Evolutionary conservation across 202 grass and related monocot genomes (phyloP), one percentile per base, ranked within the genome.

Genomic region (Zoysia matrella): DNA sequence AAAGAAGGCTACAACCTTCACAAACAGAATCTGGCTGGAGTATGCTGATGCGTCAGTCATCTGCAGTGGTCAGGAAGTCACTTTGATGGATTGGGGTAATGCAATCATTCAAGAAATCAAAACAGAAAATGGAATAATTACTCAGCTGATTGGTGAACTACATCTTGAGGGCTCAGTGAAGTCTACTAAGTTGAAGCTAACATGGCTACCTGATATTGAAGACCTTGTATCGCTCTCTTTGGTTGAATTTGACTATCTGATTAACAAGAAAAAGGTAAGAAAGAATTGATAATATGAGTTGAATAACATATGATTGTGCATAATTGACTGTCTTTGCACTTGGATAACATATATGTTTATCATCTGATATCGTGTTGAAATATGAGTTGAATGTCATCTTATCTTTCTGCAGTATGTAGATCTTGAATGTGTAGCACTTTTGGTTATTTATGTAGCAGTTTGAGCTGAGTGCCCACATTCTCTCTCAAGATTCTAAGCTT

Each of bases 41-140:
- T 88, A 86, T 77, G 75, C 65, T 79, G 95, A 98, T 90, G 92
- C 92, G 56, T 81, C 80, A 74, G 73, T 82, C 40, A 80, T 98
- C 48, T 80, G 63, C 41, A 82, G 79, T 13, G 84, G 92, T 30
- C 82, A 94, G 82, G 95, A 94, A 82, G 82, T 94, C 63, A 98
- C 95, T 78, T 78, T 98, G 71, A 98, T 94, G 95, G 95, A 98
- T 73, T 98, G 92, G 92, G 95, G 95, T 62, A 98, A 98, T 80
- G 67, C 92, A 60, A 93, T 98, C 47, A 80, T 94, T 22, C 91
- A 85, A 86, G 92, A 98, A 89, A 88, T 93, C 75, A 94, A 93
- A 60, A 89, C 76, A 61, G 88, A 94, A 56, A 87, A 91, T 88
- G 86, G 86, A 83, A 78, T 41, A 13, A 77, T 91, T 65, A 86